Percentiles rank a stretch among this genome's conserved stretches.
These are phyloP conservation scores for Papiliotrema flavescens DNA, from an alignment of 1,284 basidiomycete species.

Conservation along the genomic window DNA sequence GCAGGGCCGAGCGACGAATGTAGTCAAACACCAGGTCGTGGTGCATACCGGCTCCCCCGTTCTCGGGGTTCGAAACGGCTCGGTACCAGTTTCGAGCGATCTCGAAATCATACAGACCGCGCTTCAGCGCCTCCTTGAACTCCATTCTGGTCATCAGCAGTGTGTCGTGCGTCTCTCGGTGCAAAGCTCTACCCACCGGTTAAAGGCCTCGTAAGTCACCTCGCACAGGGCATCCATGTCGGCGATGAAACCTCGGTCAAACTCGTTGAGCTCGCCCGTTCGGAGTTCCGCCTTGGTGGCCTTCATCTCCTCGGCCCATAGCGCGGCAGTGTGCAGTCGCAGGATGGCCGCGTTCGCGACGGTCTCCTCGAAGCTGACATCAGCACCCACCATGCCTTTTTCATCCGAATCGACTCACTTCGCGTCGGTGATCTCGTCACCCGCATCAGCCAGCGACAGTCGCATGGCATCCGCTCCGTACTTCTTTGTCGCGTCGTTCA, in stretches of 20 bases:
- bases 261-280: conserved; percentile 55
- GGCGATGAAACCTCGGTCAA: conserved; percentile 86
- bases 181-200: conserved; percentile 58
- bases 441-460: conserved; percentile 90
- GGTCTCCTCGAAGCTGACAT: conserved; percentile 93
- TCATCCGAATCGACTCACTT: conserved; percentile 34
- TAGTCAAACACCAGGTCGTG: conserved; percentile 68
- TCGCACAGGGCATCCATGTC: conserved; percentile 85
- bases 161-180: background rate
- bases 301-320: conserved; percentile 86
- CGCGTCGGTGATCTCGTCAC: conserved; percentile 90
- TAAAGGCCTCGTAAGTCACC: conserved; percentile 72
- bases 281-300: conserved; percentile 64
- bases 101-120: conserved; percentile 94
- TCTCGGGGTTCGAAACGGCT: conserved; percentile 73
- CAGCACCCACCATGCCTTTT: too few species aligned
- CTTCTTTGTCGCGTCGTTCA: conserved; percentile 50
- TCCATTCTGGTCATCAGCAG: conserved; percentile 61
- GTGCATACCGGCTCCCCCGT: conserved; percentile 74
- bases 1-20: conserved; percentile 74
- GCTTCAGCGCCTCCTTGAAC: conserved; percentile 94
- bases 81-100: conserved; percentile 93
- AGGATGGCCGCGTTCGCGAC: conserved; percentile 97
- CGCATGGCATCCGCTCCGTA: conserved; percentile 65
- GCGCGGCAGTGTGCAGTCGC: conserved; percentile 83